Conservation (phyloP, 2,329 filamentous ascomycete species). For the Pestalotiopsis sp. region DNA sequence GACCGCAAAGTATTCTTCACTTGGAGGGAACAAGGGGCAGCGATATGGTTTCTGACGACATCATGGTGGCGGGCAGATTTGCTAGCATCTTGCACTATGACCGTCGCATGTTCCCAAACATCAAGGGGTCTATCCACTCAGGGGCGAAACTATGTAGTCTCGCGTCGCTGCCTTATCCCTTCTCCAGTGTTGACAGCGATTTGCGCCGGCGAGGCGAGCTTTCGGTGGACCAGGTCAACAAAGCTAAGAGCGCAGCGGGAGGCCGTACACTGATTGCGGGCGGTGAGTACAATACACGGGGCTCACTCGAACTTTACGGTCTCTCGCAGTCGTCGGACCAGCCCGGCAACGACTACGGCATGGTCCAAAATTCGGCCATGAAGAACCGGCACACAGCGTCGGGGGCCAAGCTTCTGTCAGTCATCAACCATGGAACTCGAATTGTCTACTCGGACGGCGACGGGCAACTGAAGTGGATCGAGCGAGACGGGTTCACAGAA, state of each 20-base stretch:
- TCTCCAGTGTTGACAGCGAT: conserved; percentile 64
- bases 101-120: conserved; percentile 77
- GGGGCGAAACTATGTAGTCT: conserved; percentile 79
- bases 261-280: conserved; percentile 77
- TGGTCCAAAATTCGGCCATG: conserved; percentile 53
- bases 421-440: conserved; percentile 78
- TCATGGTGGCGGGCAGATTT: conserved; percentile 88
- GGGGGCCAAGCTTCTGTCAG: conserved; percentile 78
- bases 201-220: conserved; percentile 57
- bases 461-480: conserved; percentile 87
- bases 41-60: conserved; percentile 69
- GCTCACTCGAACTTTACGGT: conserved; percentile 85
- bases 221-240: conserved; percentile 54
- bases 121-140: conserved; percentile 80
- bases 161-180: conserved; percentile 68
- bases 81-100: conserved; percentile 89
- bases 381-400: conserved; percentile 86
- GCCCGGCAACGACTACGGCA: conserved; percentile 21
- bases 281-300: conserved; percentile 90
- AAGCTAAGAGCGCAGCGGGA: conserved; percentile 52
- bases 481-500: conserved; percentile 75
- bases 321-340: conserved; percentile 40
- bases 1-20: conserved; percentile 82
- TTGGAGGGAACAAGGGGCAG: conserved; percentile 59
- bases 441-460: conserved; percentile 84